phyloP scores from a whole-genome alignment of 73 alveolate species.

The Symbiodinium pilosum region DNA sequence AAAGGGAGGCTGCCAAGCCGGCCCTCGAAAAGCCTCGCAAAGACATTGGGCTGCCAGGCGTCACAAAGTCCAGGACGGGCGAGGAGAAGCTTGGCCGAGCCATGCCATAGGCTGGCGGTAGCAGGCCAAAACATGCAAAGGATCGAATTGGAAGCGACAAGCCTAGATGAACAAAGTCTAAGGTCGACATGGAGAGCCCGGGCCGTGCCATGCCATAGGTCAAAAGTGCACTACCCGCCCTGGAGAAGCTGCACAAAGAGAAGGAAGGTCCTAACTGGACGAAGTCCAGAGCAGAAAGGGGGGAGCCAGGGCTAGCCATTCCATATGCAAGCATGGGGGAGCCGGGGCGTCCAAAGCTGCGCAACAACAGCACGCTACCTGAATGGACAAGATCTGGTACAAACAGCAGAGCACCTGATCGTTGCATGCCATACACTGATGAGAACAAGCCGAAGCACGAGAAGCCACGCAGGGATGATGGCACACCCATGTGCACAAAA shows the following conservation, averaged over 20 bases:
- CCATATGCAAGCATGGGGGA: conserved; percentile 49
- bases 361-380: conserved; percentile 38
- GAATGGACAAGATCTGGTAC: conserved; percentile 53
- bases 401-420: not conserved
- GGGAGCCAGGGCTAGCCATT: conserved; percentile 74
- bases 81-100: conserved; percentile 57
- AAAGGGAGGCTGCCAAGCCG: conserved; percentile 38
- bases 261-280: conserved; percentile 55
- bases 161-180: conserved; percentile 69
- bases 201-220: conserved; percentile 87
- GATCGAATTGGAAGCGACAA: not conserved
- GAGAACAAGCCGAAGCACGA: conserved; percentile 30
- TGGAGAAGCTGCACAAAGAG: conserved; percentile 45
- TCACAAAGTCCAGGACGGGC: conserved; percentile 44
- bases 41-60: conserved; percentile 33
- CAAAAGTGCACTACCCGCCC: conserved; percentile 32
- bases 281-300: conserved; percentile 34
- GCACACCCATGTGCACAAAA: conserved; percentile 54
- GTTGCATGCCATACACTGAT: conserved; percentile 69
- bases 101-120: conserved; percentile 59
- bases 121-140: conserved; percentile 50
- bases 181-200: conserved; percentile 38
- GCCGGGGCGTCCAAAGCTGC: conserved; percentile 59
- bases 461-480: conserved; percentile 30
- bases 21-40: conserved; percentile 27